These are phyloP conservation scores for Hanseniaspora hatyaiensis DNA, from an alignment of 805 yeast genomes.

Conservation along the genomic window DNA sequence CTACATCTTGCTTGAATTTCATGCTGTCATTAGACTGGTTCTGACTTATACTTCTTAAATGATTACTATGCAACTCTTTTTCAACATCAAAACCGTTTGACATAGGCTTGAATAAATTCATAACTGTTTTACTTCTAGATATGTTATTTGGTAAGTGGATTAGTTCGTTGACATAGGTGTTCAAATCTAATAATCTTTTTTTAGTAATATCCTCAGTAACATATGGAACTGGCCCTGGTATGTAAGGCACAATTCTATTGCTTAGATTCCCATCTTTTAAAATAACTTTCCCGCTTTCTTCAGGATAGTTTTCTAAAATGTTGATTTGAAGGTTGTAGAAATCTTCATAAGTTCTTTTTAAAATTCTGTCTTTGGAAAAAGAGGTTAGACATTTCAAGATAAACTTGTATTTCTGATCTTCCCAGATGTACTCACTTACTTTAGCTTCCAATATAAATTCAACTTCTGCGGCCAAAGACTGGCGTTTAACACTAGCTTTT, in stretches of 20 bases:
- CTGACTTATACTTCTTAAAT: constrained; percentile 14
- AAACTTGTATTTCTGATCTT: constrained; percentile 84
- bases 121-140: constrained; percentile 55
- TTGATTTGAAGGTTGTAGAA: constrained; percentile 86
- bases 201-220: constrained; percentile 66
- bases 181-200: constrained; percentile 44
- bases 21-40: not conserved
- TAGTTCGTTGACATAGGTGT: constrained; percentile 47
- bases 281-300: constrained; percentile 68
- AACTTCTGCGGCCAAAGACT: constrained; percentile 17
- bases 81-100: constrained; percentile 23
- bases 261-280: constrained; percentile 45
- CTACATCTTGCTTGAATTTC: not conserved
- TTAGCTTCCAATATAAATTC: constrained; percentile 37
- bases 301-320: constrained; percentile 71
- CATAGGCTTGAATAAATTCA: constrained; percentile 45
- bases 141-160: constrained; percentile 67
- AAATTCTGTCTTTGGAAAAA: constrained; percentile 54
- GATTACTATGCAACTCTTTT: not conserved
- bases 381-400: constrained; percentile 55
- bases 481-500: constrained; percentile 1
- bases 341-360: constrained; percentile 88
- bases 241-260: constrained; percentile 74
- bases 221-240: constrained; percentile 90
- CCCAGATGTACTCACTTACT: constrained; percentile 68